Base-by-base conservation (phyloP, 83 land plant genomes). In the Isoetes engelmannii region DNA sequence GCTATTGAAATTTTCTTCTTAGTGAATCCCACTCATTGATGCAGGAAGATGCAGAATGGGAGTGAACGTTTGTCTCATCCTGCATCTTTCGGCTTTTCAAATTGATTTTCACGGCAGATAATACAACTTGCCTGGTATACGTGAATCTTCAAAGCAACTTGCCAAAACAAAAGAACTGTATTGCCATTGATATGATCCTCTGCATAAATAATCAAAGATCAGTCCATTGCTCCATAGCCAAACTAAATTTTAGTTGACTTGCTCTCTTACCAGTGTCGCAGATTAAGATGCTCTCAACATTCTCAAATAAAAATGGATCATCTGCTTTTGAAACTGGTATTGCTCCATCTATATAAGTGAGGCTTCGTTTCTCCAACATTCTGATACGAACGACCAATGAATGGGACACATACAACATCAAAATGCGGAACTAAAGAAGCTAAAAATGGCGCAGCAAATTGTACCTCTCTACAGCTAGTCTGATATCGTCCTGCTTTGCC, bases 291-390 rank as follows among this genome's bases (percentile, higher is more conserved):
- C 86, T 80, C 55, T 79, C 65, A n/a, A 92, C 87, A 82, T 92
- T 81, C 53, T 87, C 95, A 57, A 63, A 5, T 10, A 92, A 83
- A 72, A 89, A 89, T 12, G 84, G 56, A 45, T 92, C 95, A 74
- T 89, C 90, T 49, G 58, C 12, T 65, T 93, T 85, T 19, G 82
- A 66, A 41, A 89, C 76, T 5, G 54, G 18, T 61, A 92, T 47
- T 10, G 89, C 85, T 59, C 97, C 95, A 69, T 92, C 87, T 44
- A 42, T 49, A 72, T 86, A 87, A 62, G 84, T 89, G 51, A 89
- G 67, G 68, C 95, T 79, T 67, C 90, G 81, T 47, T 89, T 87
- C 58, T 89, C 94, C 57, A 92, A 87, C 95, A 92, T 82, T 71
- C 97, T 92, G 73, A 58, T 15, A 65, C 19, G 10, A 10, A 63